A percentile compares a stretch with the other conserved stretches of the same genome.
Evolutionary conservation across 129 eudicot genomes (phyloP).

Genomic region (Artemisia argyi): DNA sequence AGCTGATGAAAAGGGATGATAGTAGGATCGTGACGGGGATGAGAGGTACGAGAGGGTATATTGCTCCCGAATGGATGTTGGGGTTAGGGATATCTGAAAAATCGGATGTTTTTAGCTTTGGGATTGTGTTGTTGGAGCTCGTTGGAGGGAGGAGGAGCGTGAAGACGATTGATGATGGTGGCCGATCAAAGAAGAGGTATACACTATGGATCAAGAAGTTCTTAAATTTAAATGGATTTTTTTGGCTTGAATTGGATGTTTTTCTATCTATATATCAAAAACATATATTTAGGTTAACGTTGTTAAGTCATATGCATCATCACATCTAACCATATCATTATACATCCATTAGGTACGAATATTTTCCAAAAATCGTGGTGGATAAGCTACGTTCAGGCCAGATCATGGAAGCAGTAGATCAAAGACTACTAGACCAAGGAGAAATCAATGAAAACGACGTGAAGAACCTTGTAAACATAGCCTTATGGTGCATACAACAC

Average conservation of each 20-base stretch:
- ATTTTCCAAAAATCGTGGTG: slow-evolving; percentile 59
- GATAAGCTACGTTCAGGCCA: slow-evolving; percentile 58
- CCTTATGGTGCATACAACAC: slow-evolving; percentile 88
- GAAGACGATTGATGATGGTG: not conserved
- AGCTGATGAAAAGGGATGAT: slow-evolving; percentile 62
- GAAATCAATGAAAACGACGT: slow-evolving; percentile 50
- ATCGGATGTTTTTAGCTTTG: slow-evolving; percentile 72
- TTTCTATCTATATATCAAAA: no score
- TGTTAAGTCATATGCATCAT: no score
- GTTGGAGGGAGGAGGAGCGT: slow-evolving; percentile 61
- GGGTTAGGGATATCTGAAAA: slow-evolving; percentile 71
- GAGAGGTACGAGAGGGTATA: slow-evolving; percentile 79
- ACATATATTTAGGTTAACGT: no score
- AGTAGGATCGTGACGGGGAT: slow-evolving; percentile 50
- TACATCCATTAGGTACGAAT: slow-evolving; percentile 28
- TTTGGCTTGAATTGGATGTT: no score
- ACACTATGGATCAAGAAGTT: no score
- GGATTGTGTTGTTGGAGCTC: slow-evolving; percentile 77
- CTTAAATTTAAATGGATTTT: no score
- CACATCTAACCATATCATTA: no score
- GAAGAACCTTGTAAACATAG: slow-evolving; percentile 52
- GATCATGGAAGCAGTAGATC: slow-evolving; percentile 70
- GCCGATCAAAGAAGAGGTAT: not conserved
- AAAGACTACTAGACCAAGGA: slow-evolving; percentile 40
- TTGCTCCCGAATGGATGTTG: slow-evolving; percentile 86